phyloP scores from a whole-genome alignment of 1,139 yeast species.

The Hansenula lynferdii region DNA sequence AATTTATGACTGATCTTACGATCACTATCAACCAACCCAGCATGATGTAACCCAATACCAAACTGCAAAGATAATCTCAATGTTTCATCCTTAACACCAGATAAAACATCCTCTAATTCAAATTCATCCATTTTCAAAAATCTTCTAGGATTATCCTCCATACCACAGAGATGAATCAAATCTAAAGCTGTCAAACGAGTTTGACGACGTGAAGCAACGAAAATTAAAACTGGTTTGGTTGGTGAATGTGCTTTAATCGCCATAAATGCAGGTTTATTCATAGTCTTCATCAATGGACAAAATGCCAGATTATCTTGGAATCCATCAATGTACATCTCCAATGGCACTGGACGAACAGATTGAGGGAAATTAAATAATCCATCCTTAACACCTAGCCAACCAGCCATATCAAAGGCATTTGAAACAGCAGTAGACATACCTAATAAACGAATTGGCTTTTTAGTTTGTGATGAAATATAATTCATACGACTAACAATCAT shows the following conservation, averaged over 20 bases:
- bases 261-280: constrained; percentile 97
- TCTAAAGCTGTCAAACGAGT: constrained; percentile 94
- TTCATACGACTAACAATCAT: constrained; percentile 99
- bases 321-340: constrained; percentile 97
- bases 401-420: constrained; percentile 96
- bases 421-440: constrained; percentile 99
- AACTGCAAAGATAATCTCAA: constrained; percentile 79
- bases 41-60: constrained; percentile 97
- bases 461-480: constrained; percentile 74
- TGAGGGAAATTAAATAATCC: constrained; percentile 93
- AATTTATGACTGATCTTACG: constrained; percentile 82
- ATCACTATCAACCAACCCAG: constrained; percentile 91
- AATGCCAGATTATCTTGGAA: constrained; percentile 93
- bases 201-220: constrained; percentile 96
- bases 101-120: constrained; percentile 62
- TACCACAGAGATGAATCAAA: constrained; percentile 88
- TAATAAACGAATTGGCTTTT: constrained; percentile 69
- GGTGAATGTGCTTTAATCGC: constrained; percentile 97
- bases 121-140: constrained; percentile 74
- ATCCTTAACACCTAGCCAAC: constrained; percentile 89
- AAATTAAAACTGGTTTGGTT: constrained; percentile 83
- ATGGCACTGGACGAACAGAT: constrained; percentile 95
- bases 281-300: constrained; percentile 93
- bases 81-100: constrained; percentile 83
- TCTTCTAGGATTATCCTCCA: constrained; percentile 88